Base-by-base conservation (phyloP, 1,139 yeast genomes). In the Groenewaldozyma auringiensis region DNA sequence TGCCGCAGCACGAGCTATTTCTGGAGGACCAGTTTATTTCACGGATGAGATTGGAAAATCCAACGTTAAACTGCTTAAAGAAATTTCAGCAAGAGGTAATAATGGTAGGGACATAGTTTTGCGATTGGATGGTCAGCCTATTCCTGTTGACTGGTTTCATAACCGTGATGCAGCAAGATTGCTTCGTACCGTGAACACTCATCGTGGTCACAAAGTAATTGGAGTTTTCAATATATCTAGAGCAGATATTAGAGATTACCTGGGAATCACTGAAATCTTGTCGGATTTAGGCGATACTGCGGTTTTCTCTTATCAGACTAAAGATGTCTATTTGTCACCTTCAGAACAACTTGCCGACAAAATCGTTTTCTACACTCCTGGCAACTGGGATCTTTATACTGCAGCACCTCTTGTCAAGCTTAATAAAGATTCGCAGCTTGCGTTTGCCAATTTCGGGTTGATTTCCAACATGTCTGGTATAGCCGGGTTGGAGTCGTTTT, bases 11-110 rank as follows among this genome's bases (percentile, higher is more conserved):
- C 45, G 66, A 40, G 50, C 58, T n/a, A 40, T 62, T 13, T 59
- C 64, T 16, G 65, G 66, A 2, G 64, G 65, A 3, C 66, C 66
- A 8, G 52, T 62, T 14, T 56, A 55, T 40, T 49, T 62, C 42
- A 62, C 66, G 3, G 66, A 62, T 45, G 47, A 50, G 11, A 55
- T 56, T 3, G 47, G 48, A 2, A 41, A 42, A 25, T 62, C 60
- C 34, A 52, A 58, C 37, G 6, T 52, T n/a, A 49, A 48, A 1
- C 40, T 59, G 14, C 41, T 60, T n/a, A 47, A 47, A 6, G 45
- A 53, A 21, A 48, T 60, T 20, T 50, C 55, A 13, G 53, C 56
- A 1, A 35, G 35, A n/a, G 53, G 53, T 13, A 46, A 40, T 17
- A 37, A 48, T 1, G 58, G 54, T 21, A 41, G 40, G 8, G 42